Base-by-base conservation (phyloP, 495 filamentous ascomycete genomes). In the Talaromyces wortmannii region DNA sequence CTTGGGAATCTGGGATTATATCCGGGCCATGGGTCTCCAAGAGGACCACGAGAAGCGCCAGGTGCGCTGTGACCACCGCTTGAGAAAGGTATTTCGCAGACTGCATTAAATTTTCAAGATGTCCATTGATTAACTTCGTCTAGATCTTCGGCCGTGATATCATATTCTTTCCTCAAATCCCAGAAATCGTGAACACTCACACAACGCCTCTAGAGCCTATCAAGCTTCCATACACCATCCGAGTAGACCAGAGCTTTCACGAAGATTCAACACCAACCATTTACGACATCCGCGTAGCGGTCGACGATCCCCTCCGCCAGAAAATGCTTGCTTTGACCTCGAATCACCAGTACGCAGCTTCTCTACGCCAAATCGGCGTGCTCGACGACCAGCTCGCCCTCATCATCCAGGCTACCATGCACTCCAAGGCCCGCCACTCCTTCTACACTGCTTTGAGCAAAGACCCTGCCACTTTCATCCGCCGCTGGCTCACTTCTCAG, bases 1-100 rank as follows among this genome's bases (percentile, higher is more conserved):
- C 17, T 86, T 92, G 75, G 91, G 88, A 29, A 80, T 99, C 30
- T 97, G 91, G 90, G 90, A 97, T 65, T 99, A 99, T 65, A 87
- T 95, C 59, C 86, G 87, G 56, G 80, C 88, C 17, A 89, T 88
- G 78, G 85, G 84, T 10, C 71, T 99, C 13, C 88, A 92, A 65
- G 92, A 97, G 59, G 90, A 96, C 53, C 92, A 96, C 18, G 94
- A 99, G 64, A 90, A 90, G 76, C 81, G 94, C 53, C 84, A 84
- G 47, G 90, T 99, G 56, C 84, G 87, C 55, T 97, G 95, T 63
- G 94, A 99, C 67, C 84, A 89, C 15, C 80, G 84, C 15, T 64
- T 98, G 55, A 81, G 78, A 73, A 81, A 79, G 58, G 92, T 95
- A 77, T 68, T 80, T 6, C 33, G 30, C 36, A 29, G 13, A 7